phyloP scores from a whole-genome alignment of 306 rosid species.

The Quercus agrifolia region DNA sequence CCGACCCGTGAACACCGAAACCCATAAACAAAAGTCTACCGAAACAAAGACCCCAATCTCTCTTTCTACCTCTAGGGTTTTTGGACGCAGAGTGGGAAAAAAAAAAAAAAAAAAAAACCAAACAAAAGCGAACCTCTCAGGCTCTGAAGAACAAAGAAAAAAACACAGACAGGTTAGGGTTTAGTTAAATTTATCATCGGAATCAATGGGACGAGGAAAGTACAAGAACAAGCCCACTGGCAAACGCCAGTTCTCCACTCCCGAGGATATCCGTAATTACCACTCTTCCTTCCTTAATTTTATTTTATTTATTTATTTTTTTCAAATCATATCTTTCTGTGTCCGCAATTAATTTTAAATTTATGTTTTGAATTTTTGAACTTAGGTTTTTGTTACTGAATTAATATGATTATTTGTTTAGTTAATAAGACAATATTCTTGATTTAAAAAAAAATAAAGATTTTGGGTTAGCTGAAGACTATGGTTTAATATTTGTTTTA shows the following conservation, averaged over 20 bases:
- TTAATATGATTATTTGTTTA: background rate
- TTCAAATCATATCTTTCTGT: background rate
- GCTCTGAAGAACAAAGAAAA: no score
- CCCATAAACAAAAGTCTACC: no score
- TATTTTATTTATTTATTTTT: background rate
- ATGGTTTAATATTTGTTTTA: no score
- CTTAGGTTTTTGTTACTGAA: background rate
- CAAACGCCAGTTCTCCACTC: slow-evolving; percentile 85
- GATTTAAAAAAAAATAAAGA: background rate
- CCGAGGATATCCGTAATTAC: slow-evolving; percentile 72
- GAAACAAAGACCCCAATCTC: no score
- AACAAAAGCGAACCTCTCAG: no score
- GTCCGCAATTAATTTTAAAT: slow-evolving; percentile 18
- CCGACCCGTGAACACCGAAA: no score
- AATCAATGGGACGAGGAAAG: slow-evolving; percentile 84
- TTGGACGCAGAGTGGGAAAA: no score
- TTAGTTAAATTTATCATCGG: no score
- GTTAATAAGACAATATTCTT: background rate
- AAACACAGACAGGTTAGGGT: background rate
- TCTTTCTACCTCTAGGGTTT: no score
- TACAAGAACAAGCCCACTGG: slow-evolving; percentile 95
- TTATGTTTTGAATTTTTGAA: background rate
- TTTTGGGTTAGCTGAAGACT: background rate
- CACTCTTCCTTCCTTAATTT: background rate
- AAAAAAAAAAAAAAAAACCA: no score